These are phyloP conservation scores for Penicillium maclennaniae DNA, from an alignment of 495 filamentous ascomycete genomes.

Conservation along the genomic window DNA sequence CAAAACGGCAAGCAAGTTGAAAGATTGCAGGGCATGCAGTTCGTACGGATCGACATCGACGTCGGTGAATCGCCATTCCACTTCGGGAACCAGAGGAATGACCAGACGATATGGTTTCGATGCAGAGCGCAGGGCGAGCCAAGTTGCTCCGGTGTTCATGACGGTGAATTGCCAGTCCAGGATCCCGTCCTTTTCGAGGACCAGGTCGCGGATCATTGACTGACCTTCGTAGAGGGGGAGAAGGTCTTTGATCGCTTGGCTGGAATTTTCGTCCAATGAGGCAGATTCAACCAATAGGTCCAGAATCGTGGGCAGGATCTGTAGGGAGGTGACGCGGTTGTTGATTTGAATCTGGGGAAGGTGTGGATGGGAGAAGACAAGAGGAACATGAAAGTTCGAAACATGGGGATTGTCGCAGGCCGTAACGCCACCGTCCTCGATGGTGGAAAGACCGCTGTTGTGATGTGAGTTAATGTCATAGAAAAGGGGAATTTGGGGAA, in stretches of 20 bases:
- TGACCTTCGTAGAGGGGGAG: conserved; percentile 43
- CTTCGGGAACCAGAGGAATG: conserved; percentile 33
- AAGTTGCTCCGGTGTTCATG: conserved; percentile 39
- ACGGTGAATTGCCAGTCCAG: conserved; percentile 42
- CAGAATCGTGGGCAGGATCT: conserved; percentile 42
- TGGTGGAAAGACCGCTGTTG: conserved; percentile 22
- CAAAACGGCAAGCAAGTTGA: conserved; percentile 20
- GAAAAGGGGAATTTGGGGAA: no score
- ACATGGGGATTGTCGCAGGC: conserved; percentile 40
- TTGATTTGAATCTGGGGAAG: conserved; percentile 34
- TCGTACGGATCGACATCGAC: conserved; percentile 35
- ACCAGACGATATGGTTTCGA: conserved; percentile 33
- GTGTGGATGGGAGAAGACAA: conserved; percentile 38
- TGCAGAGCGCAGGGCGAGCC: conserved; percentile 30
- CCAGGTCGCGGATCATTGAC: conserved; percentile 34
- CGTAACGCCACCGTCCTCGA: conserved; percentile 29
- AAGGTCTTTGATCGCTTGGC: conserved; percentile 27
- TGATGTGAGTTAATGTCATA: no score
- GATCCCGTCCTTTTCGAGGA: conserved; percentile 17
- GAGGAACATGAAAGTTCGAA: conserved; percentile 36
- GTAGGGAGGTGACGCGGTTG: conserved; percentile 30
- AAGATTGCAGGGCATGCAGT: conserved; percentile 23
- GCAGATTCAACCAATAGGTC: conserved; percentile 35
- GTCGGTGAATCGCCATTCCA: conserved; percentile 37
- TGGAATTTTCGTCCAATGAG: conserved; percentile 25